Evolutionary conservation across 2,329 filamentous ascomycete species (phyloP).

Genomic region (Cladobotryum mycophilum): DNA sequence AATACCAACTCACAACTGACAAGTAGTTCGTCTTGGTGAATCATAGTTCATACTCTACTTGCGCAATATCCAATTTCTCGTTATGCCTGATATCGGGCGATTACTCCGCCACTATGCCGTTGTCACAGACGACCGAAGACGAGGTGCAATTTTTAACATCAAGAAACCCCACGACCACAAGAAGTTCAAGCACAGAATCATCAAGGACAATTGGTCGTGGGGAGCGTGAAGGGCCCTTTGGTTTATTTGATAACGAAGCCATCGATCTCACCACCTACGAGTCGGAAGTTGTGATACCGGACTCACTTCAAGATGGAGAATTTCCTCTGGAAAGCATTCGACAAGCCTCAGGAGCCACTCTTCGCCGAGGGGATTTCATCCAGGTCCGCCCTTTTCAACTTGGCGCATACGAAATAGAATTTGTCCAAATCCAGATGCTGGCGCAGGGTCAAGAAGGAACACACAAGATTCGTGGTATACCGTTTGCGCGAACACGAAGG

Average conservation of each 20-base stretch:
- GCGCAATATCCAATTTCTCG: too few relatives aligned
- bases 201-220: conserved; percentile 20
- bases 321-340: conserved; percentile 15
- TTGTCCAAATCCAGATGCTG: conserved; percentile 39
- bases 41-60: neutral
- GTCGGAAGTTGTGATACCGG: conserved; percentile 5
- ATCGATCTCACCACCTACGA: conserved; percentile 30
- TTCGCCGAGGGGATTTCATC: conserved; percentile 23
- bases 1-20: too few relatives aligned
- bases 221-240: neutral
- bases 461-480: conserved; percentile 32
- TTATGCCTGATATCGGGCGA: too few relatives aligned
- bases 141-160: conserved; percentile 6
- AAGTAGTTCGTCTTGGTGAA: too few relatives aligned
- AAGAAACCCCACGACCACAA: neutral
- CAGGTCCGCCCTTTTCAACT: conserved; percentile 19
- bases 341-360: neutral
- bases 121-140: neutral
- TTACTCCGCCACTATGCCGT: too few relatives aligned
- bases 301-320: conserved; percentile 18
- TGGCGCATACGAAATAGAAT: conserved; percentile 23
- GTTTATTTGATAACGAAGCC: conserved; percentile 18
- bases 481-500: conserved; percentile 29
- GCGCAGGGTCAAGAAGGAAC: conserved; percentile 21
- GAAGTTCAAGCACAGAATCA: conserved; percentile 1